Evolutionary conservation across 257 asterid species (phyloP), one percentile per base, ranked within the genome.

Genomic region (Solanum pinnatisectum): DNA sequence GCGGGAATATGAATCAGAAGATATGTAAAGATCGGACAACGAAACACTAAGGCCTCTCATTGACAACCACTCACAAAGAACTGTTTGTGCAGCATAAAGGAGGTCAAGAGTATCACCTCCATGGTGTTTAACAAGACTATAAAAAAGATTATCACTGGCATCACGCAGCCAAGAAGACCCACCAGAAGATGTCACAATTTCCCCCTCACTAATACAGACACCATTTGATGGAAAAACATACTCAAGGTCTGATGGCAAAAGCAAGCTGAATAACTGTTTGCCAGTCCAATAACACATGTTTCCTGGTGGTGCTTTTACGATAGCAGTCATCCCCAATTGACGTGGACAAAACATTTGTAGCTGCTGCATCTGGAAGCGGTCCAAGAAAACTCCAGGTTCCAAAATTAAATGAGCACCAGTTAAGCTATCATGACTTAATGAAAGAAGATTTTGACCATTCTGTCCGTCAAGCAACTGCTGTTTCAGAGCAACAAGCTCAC

Each of bases 31-130:
- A 84, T 97, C 99, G 20, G 94, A 92, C 49, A 97, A 89, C 2
- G 99, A 97, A 87, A 97, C 99, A 87, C 97, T 94, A 22, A 97
- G 91, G 30, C 99, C 99, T 90, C 96, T 93, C 88, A 68, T 92
- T 1, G 93, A 88, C 88, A 97, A 88, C 99, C 99, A 97, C 91
- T 97, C 99, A 49, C 98, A 93, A 36, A 97, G 93, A 87, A 94
- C 93, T 84, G 94, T 95, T 89, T 97, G 98, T 13, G 94, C 97
- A 46, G 93, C 90, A 87, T 84, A 37, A 36, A 97, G 92, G 85
- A 94, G 89, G 71, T 88, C 93, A 59, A 97, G 96, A 82, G 89
- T 91, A 87, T 90, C 89, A 30, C 90, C 92, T 46, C 88, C 89
- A 78, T 86, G 91, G 72, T 90, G 91, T 88, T 90, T 93, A 87